phyloP scores from a whole-genome alignment of 345 rosid genomes.

The Gossypium rotundifolium region DNA sequence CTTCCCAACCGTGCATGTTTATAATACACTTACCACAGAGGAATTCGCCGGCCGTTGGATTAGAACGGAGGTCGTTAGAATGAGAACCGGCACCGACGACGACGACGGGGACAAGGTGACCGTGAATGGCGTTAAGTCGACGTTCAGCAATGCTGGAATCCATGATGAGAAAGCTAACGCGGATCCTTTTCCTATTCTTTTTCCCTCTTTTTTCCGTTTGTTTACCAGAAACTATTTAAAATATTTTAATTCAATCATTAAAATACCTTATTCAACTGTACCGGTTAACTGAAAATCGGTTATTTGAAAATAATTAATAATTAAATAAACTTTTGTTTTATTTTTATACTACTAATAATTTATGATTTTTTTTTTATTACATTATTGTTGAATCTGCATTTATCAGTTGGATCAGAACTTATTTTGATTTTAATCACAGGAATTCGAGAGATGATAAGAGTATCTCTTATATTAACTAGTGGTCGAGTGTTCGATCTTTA shows the following conservation, averaged over 20 bases:
- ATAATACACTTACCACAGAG: slow-evolving; percentile 38
- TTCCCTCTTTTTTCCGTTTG: neutral
- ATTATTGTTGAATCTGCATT: too few relatives aligned
- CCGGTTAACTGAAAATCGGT: too few relatives aligned
- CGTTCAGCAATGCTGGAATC: slow-evolving; percentile 58
- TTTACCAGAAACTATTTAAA: neutral
- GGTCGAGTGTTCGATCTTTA: rapidly evolving
- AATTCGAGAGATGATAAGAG: too few relatives aligned
- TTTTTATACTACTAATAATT: too few relatives aligned
- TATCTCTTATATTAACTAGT: too few relatives aligned
- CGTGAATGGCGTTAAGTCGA: slow-evolving; percentile 59
- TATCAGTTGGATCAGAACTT: rapidly evolving
- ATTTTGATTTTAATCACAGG: too few relatives aligned
- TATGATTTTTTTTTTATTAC: too few relatives aligned
- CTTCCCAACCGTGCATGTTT: neutral
- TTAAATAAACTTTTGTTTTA: too few relatives aligned
- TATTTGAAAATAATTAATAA: too few relatives aligned
- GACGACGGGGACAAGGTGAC: slow-evolving; percentile 44
- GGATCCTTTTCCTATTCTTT: neutral
- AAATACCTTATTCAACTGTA: too few relatives aligned
- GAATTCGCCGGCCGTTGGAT: slow-evolving; percentile 75
- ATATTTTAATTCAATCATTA: too few relatives aligned
- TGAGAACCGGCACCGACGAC: slow-evolving; percentile 15
- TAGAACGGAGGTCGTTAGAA: slow-evolving; percentile 33
- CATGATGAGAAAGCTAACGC: slow-evolving; percentile 25